These are phyloP conservation scores for Phialophora chinensis DNA, from an alignment of 2,329 filamentous ascomycete genomes.

Conservation along the genomic window DNA sequence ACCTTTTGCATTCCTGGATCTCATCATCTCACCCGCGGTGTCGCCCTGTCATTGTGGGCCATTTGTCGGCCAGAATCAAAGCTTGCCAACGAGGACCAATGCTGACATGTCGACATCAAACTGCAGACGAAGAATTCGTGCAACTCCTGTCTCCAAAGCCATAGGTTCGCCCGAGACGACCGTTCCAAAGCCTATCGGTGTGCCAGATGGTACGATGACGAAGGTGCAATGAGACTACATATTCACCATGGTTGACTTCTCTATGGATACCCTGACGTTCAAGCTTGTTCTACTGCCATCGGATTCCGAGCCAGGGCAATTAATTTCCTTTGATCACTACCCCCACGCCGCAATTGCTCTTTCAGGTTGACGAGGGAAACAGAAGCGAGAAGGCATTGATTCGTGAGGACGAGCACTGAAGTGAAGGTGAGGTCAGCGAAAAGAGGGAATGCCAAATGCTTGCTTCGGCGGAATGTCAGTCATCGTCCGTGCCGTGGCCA, in stretches of 20 bases:
- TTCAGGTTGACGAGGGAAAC: background rate
- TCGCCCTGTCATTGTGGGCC: background rate
- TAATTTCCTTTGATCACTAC: background rate
- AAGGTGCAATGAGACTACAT: background rate
- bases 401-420: background rate
- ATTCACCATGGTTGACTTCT: background rate
- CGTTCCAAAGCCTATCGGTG: background rate
- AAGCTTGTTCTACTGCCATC: background rate
- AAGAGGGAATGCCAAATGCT: background rate
- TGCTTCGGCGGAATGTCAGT: background rate
- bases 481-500: background rate
- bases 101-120: background rate
- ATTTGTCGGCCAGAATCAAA: background rate
- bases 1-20: background rate
- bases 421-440: background rate
- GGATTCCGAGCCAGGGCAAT: background rate
- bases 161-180: slow-evolving; percentile 16
- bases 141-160: slow-evolving; percentile 38
- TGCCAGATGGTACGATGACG: background rate
- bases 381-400: background rate
- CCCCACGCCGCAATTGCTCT: background rate
- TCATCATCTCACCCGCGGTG: background rate
- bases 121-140: slow-evolving; percentile 39
- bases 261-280: slow-evolving; percentile 1
- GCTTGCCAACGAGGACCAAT: background rate